Base-by-base conservation (phyloP, 2,329 filamentous ascomycete species). In the Claviceps sp. region DNA sequence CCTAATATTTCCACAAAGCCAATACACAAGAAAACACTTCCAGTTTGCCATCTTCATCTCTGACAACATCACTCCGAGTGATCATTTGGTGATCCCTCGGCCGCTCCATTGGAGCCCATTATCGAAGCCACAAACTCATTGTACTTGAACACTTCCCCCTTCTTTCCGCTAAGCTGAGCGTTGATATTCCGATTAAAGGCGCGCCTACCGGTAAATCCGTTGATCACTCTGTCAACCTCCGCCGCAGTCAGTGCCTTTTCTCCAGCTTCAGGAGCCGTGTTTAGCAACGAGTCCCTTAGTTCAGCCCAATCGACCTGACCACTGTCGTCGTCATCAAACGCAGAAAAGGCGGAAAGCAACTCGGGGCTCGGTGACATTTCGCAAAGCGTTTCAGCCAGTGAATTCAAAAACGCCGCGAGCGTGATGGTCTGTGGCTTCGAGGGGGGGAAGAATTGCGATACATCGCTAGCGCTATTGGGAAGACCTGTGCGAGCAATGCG, bases 291-390 rank as follows among this genome's bases (percentile, higher is more conserved):
- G 59, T 93, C 87, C 46, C 86, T 81, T 56, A 98, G 70, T 66
- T 95, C 88, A 0, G 72, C 77, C 20, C 95, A 71, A 63, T 97
- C 89, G 41, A 97, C 82, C 67, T 96, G 89, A 3, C 93, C 93
- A 61, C 86, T 93, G 65, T 98, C 93, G 56, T 95, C 89, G 56
- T 95, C 87, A 63, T 98, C 93, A 64, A 97, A 97, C 0, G 93
- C 93, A 2, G 88, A 88, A 59, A 98, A 91, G 0, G 93, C 93
- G 1, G 89, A 91, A 20, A 88, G 72, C 9, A 98, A 77, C 64
- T 98, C 93, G 16, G 81, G 77, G 22, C 82, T 79, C 0, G 86
- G 83, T 0, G 88, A 94, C 18, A 97, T 73, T 0, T 82, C 78
- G 1, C 81, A 79, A 3, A 97, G 73, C 2, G 86, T 77, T 9